phyloP scores from a whole-genome alignment of 75 land plant species.

The Adiantum capillusveneris region DNA sequence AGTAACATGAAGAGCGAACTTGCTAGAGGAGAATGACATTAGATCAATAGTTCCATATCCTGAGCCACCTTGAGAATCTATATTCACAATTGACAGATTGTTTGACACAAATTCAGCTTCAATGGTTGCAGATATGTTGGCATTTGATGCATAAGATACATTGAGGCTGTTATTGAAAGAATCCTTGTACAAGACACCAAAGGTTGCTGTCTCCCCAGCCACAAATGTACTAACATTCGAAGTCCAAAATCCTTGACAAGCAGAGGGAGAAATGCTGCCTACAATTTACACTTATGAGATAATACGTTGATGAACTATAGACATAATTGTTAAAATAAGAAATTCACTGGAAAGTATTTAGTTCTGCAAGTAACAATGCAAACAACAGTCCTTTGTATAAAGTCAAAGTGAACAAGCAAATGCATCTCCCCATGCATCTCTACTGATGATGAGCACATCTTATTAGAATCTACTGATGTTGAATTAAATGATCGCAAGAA shows the following conservation, averaged over 20 bases:
- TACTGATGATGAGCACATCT: no score
- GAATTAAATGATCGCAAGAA: no score
- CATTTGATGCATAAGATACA: not conserved
- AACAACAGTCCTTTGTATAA: no score
- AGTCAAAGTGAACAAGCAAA: no score
- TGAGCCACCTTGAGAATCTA: not conserved
- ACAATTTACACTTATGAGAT: not conserved
- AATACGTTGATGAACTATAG: not conserved
- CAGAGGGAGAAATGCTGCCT: not conserved
- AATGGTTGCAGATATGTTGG: constrained; percentile 3
- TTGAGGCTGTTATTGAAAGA: constrained; percentile 1
- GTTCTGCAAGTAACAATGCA: no score
- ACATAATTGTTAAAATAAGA: no score
- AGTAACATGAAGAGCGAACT: not conserved
- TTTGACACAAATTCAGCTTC: not conserved
- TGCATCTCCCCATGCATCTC: no score
- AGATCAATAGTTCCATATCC: constrained; percentile 4
- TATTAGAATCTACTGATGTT: no score
- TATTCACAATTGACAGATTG: not conserved
- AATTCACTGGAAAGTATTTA: no score
- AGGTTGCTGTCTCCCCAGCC: not conserved
- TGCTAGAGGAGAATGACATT: not conserved
- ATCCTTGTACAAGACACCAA: not conserved
- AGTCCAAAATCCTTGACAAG: constrained; percentile 5
- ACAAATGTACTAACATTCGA: not conserved